Percentiles rank a stretch among this genome's conserved stretches.
Conservation (phyloP, 768 basidiomycete species). For the Russula lepida region DNA sequence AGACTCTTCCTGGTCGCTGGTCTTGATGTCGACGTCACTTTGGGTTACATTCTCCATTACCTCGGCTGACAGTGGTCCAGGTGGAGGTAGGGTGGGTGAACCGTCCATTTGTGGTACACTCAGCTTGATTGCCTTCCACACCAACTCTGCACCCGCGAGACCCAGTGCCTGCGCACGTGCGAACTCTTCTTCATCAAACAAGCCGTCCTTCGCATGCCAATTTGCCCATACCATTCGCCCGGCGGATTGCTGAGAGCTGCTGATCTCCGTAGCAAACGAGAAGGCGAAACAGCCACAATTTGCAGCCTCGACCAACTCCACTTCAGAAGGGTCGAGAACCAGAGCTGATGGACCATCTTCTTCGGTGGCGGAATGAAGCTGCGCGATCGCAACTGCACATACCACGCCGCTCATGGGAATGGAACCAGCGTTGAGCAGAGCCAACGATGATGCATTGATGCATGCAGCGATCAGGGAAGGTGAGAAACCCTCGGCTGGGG, state of each 20-base stretch:
- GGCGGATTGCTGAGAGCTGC: constrained; percentile 1
- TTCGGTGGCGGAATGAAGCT: constrained; percentile 20
- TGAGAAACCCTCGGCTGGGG: constrained; percentile 9
- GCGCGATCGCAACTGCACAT: constrained; percentile 55
- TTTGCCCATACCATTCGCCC: constrained; percentile 44
- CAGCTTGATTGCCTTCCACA: constrained; percentile 43
- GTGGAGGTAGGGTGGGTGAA: not conserved
- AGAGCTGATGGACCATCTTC: constrained; percentile 26
- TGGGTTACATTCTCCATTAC: constrained; percentile 1
- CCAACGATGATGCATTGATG: constrained; percentile 63
- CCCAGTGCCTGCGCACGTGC: constrained; percentile 43
- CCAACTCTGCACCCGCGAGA: constrained; percentile 33
- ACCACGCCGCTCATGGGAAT: constrained; percentile 70
- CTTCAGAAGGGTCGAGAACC: constrained; percentile 45
- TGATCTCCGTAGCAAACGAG: constrained; percentile 23
- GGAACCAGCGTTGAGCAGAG: constrained; percentile 60
- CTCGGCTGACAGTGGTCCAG: not conserved
- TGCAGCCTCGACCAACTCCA: constrained; percentile 31
- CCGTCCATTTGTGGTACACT: constrained; percentile 28
- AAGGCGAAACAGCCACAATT: constrained; percentile 67
- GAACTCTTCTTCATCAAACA: constrained; percentile 37
- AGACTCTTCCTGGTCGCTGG: constrained; percentile 23
- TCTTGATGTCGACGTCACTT: constrained; percentile 2
- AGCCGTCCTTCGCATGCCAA: constrained; percentile 35
- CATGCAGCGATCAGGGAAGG: constrained; percentile 44